Evolutionary conservation across 75 land plant species (phyloP).

Genomic region (Selaginella moellendorffii): DNA sequence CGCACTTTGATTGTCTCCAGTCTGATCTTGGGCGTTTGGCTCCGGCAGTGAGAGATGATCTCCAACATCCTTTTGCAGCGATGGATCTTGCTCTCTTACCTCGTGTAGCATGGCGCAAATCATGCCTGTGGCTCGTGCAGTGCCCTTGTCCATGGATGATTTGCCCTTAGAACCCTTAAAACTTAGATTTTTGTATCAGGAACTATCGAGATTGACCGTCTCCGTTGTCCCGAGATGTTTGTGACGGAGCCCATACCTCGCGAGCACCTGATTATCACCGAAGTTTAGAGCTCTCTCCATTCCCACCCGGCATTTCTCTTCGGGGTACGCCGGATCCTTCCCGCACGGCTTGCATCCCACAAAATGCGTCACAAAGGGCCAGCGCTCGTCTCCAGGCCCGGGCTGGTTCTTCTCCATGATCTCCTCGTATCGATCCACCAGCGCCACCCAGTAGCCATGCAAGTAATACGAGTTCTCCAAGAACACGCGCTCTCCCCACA

Average conservation of each 20-base stretch:
- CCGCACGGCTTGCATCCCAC: conserved; percentile 86
- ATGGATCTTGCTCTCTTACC: no score
- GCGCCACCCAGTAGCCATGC: conserved; percentile 58
- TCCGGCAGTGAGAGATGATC: no score
- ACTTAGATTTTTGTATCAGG: no score
- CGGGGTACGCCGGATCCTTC: conserved; percentile 48
- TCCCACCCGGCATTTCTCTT: conserved; percentile 38
- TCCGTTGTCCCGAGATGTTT: not conserved
- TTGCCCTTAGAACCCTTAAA: no score
- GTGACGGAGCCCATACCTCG: conserved; percentile 41
- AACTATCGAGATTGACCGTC: no score
- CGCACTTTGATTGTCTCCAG: no score
- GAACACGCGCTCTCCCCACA: conserved; percentile 48
- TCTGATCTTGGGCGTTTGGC: no score
- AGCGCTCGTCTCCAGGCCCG: conserved; percentile 29
- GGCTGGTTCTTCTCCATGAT: conserved; percentile 56
- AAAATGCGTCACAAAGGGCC: conserved; percentile 87
- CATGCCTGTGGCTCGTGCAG: no score
- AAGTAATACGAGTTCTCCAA: conserved; percentile 44
- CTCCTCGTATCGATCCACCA: conserved; percentile 33
- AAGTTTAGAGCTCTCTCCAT: conserved; percentile 55
- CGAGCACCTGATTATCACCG: conserved; percentile 74
- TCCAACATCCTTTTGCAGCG: no score
- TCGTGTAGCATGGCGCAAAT: no score
- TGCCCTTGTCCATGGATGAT: no score